Base-by-base conservation (phyloP, 441 rosid genomes). In the Euphorbia schlechtendalii region DNA sequence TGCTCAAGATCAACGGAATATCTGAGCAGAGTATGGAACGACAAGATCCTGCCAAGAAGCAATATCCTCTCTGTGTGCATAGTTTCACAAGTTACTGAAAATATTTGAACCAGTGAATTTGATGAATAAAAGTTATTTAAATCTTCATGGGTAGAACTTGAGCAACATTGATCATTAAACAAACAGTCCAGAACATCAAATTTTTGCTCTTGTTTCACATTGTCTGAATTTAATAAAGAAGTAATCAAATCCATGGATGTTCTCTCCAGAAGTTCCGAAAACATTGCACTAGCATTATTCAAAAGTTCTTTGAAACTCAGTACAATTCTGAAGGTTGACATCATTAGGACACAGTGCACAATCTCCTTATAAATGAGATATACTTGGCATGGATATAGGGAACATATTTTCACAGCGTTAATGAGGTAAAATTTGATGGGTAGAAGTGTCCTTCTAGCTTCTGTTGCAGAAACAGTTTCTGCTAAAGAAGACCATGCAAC, bases 361-460 rank as follows among this genome's bases (percentile, higher is more conserved):
- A 88, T 71, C 52, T 88, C 93, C 77, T 70, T 85, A 77, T 75
- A 78, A 51, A 82, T 81, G 62, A 67, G 22, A 76, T 65, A 81
- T 54, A 86, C 88, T 76, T 87, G 83, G 69, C 75, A 70, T 24
- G 95, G 95, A 80, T 77, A 88, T 61, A 84, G 68, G 34, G 91
- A 79, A 66, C 82, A 80, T 74, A 93, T 77, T 71, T 90, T 90
- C 64, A 87, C 84, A 46, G 85, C 86, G 79, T 88, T 85, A 41
- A 90, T 81, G 61, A 93, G 83, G 81, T 90, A 90, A 82, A 86
- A 93, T 74, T 88, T 93, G 68, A 87, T 81, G 41, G 95, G 99
- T 75, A 90, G 76, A 74, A 86, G 87, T 59, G 79, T 81, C 81
- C 90, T 84, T 78, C 92, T 83, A 63, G 97, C 90, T 76, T 88